A percentile compares a stretch with the other conserved stretches of the same genome.
Conservation (phyloP, 768 basidiomycete species). For the Boletales sp. region DNA sequence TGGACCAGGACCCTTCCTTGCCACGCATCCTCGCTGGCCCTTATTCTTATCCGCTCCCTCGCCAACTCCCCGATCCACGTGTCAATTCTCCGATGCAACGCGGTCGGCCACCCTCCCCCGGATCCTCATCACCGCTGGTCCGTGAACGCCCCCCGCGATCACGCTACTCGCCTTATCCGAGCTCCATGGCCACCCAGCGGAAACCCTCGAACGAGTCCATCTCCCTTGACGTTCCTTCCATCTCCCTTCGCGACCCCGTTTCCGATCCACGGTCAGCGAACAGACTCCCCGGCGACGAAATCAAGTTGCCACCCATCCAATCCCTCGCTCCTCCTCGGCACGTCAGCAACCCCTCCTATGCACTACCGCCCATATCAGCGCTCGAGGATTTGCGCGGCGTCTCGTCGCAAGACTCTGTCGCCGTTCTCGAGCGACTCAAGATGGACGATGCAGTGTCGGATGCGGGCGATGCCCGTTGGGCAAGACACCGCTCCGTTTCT, state of each 20-base stretch:
- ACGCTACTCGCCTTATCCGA: conserved; percentile 48
- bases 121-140: conserved; percentile 22
- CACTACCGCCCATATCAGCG: conserved; percentile 66
- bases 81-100: conserved; percentile 31
- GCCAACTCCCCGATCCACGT: conserved; percentile 27
- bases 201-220: conserved; percentile 27
- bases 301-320: conserved; percentile 41
- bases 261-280: conserved; percentile 23
- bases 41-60: conserved; percentile 29
- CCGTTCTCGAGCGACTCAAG: conserved; percentile 62
- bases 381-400: conserved; percentile 60
- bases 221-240: conserved; percentile 34
- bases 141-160: conserved; percentile 23
- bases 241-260: conserved; percentile 30
- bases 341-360: conserved; percentile 40
- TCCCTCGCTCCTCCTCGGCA: conserved; percentile 28
- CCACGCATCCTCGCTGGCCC: conserved; percentile 23
- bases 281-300: conserved; percentile 32
- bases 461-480: conserved; percentile 28
- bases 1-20: conserved; percentile 20
- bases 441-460: conserved; percentile 42
- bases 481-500: conserved; percentile 44
- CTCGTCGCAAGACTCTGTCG: conserved; percentile 52
- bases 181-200: conserved; percentile 20
- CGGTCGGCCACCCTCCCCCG: conserved; percentile 24